Evolutionary conservation across 306 rosid species (phyloP), one percentile per base, ranked within the genome.

Genomic region (Pyrus communis): DNA sequence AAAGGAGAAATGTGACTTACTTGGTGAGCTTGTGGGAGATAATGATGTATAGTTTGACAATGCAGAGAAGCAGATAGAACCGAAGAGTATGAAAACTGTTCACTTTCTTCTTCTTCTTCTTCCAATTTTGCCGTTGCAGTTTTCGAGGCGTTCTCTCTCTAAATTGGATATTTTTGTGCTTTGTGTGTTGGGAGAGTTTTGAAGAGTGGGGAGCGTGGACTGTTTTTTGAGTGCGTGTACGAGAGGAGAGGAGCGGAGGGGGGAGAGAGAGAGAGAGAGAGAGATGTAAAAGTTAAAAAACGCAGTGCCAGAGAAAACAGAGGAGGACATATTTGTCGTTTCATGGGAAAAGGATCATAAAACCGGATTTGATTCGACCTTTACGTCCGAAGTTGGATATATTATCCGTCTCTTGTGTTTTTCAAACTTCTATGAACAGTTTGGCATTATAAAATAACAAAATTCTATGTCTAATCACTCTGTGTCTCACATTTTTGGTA

Each of bases 381-480:
- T 75, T 81, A 70, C 79, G 85, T 84, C 87, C 87, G 85, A 46
- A 27, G 55, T 23, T 58, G 3, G 31, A 30, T 43, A 23, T 80
- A 28, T 74, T 72, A 67, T 46, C 75, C 40, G 18, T 11, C 28
- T 49, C 14, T 5, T 12, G 3, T 5, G 12, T 28, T 49, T 80
- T 75, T 33, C 42, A 58, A 49, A 62, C 63, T 62, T 64, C 69
- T 57, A 49, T 4, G 54, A 14, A 0, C 19, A 15, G 5, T 46
- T 49, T 15, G 21, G 21, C 40, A 35, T 33, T 33, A 33, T 35
- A 35, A 35, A 35, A 31, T 1, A 35, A 6, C 40, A 35, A 35
- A 35, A 6, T 35, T 35, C 2, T 35, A 35, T 35, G 9, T 35
- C 40, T 35, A 35, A 1, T 35, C 42, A 1, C 42, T 35, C 2